A percentile compares a stretch with the other conserved stretches of the same genome.
These are phyloP conservation scores for Paraphaeosphaeria minitans DNA, from an alignment of 2,329 filamentous ascomycete genomes.

Conservation along the genomic window DNA sequence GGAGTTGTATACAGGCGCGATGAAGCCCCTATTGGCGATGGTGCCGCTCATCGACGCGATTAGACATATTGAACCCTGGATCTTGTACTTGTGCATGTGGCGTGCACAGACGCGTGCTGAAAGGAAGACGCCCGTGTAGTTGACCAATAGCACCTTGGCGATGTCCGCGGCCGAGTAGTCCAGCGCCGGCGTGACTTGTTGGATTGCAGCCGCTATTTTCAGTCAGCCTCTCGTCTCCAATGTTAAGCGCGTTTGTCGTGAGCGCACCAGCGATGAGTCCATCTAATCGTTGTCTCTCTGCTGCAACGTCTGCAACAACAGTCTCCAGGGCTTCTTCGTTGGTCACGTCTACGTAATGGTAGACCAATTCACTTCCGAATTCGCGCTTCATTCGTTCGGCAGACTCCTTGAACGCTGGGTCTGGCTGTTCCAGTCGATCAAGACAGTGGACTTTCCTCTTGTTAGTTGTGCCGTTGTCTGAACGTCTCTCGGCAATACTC, in stretches of 20 bases:
- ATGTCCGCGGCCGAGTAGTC: constrained; percentile 70
- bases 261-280: constrained; percentile 67
- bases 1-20: constrained; percentile 72
- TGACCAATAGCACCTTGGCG: constrained; percentile 63
- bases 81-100: constrained; percentile 64
- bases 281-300: constrained; percentile 72
- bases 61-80: constrained; percentile 63
- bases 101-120: constrained; percentile 64
- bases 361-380: constrained; percentile 68
- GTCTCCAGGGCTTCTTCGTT: constrained; percentile 69
- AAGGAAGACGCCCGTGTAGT: constrained; percentile 65
- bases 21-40: constrained; percentile 65
- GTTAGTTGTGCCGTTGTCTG: neutral
- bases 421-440: constrained; percentile 63
- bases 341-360: constrained; percentile 79
- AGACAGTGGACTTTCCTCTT: constrained; percentile 63
- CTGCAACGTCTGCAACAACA: constrained; percentile 70
- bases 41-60: constrained; percentile 67
- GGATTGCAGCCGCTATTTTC: constrained; percentile 66
- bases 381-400: constrained; percentile 64
- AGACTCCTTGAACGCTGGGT: constrained; percentile 65
- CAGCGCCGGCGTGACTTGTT: constrained; percentile 79
- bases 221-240: neutral
- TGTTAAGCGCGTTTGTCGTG: too few relatives aligned
- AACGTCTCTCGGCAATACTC: constrained; percentile 16